These are phyloP conservation scores for Fusarium beomiforme DNA, from an alignment of 2,329 filamentous ascomycete genomes.

Conservation along the genomic window DNA sequence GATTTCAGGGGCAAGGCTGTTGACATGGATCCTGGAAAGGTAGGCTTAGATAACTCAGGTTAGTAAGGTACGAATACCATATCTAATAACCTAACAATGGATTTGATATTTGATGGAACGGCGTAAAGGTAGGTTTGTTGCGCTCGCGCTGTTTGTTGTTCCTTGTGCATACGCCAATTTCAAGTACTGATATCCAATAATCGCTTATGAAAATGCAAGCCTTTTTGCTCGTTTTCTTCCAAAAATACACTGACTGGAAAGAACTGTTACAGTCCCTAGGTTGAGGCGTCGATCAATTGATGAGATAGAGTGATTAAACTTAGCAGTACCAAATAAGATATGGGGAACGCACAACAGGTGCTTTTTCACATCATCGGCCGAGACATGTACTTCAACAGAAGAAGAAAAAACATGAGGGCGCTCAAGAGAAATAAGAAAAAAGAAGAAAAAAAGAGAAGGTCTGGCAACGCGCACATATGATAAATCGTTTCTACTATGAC, in stretches of 20 bases:
- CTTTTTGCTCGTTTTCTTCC: background rate
- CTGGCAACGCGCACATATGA: background rate
- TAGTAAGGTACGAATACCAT: background rate
- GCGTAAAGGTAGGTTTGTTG: background rate
- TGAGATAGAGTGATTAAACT: conserved; percentile 2
- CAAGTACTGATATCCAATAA: background rate
- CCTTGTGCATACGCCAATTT: background rate
- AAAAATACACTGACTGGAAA: background rate
- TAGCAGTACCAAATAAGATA: conserved; percentile 4
- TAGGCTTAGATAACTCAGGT: no score
- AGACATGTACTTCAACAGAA: conserved; percentile 21
- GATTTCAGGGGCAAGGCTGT: conserved; percentile 40
- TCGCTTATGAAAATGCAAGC: background rate
- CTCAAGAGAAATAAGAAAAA: background rate
- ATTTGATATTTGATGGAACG: background rate
- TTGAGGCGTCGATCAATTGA: conserved; percentile 11
- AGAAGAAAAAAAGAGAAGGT: background rate
- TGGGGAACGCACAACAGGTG: conserved; percentile 5
- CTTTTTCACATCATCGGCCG: conserved; percentile 8
- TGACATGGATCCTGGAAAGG: conserved; percentile 18
- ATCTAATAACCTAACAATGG: conserved; percentile 8
- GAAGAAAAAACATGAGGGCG: background rate
- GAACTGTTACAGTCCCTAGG: conserved; percentile 1
- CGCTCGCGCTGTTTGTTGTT: background rate
- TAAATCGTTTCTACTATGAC: background rate